Conservation (phyloP, 805 yeast genomes). For the Maudiozyma turicensis region DNA sequence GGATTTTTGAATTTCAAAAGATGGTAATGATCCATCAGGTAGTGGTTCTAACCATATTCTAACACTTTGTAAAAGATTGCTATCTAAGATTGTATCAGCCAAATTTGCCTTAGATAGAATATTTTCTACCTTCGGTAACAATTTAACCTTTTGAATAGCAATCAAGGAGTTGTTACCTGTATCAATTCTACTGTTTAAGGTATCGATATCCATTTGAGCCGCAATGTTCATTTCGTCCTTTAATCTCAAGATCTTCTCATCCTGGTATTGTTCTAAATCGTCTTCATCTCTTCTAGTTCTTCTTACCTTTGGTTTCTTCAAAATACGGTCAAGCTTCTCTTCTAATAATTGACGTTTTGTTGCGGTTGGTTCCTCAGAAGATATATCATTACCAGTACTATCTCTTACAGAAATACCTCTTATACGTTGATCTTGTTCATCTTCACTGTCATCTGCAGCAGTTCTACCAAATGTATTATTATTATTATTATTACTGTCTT, state of each 20-base stretch:
- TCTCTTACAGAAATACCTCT: slow-evolving; percentile 1
- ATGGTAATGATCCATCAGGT: slow-evolving; percentile 97
- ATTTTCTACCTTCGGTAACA: slow-evolving; percentile 70
- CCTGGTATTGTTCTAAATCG: slow-evolving; percentile 91
- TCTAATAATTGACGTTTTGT: slow-evolving; percentile 70
- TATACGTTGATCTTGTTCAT: slow-evolving; percentile 16
- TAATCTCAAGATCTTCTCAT: slow-evolving; percentile 71
- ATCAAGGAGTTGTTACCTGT: slow-evolving; percentile 28
- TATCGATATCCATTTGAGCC: slow-evolving; percentile 63
- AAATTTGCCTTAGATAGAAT: slow-evolving; percentile 72
- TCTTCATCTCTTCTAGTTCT: slow-evolving; percentile 75
- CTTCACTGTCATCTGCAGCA: slow-evolving; percentile 7
- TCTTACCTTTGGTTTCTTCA: slow-evolving; percentile 54
- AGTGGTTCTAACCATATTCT: slow-evolving; percentile 96
- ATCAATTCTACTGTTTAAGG: slow-evolving; percentile 36
- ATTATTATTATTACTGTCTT: slow-evolving; percentile 13
- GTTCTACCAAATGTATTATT: neutral
- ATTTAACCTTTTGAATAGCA: slow-evolving; percentile 57
- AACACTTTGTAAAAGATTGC: slow-evolving; percentile 84
- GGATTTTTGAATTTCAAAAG: slow-evolving; percentile 88
- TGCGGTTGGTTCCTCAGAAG: slow-evolving; percentile 9
- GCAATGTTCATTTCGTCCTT: slow-evolving; percentile 86
- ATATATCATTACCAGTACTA: slow-evolving; percentile 1
- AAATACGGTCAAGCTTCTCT: slow-evolving; percentile 66
- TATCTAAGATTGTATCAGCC: slow-evolving; percentile 88